Evolutionary conservation across 2,329 filamentous ascomycete genomes (phyloP).

Genomic region (Aspergillus jensenii): DNA sequence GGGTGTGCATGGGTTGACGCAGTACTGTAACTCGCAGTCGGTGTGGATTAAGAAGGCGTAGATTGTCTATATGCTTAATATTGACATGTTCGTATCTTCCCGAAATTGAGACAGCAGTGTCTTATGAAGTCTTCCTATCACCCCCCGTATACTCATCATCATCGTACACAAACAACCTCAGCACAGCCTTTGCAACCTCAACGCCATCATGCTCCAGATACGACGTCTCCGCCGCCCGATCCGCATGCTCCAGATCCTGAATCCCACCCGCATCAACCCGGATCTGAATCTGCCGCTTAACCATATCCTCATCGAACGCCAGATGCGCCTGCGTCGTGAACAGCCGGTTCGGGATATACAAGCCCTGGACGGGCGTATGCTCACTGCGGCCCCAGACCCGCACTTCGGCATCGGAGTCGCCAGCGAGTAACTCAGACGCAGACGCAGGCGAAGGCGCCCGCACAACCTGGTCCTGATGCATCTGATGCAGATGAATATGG

Average conservation of each 20-base stretch:
- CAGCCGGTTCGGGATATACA: constrained; percentile 45
- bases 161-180: constrained; percentile 1
- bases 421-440: constrained; percentile 33
- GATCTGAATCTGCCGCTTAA: constrained; percentile 46
- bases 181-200: constrained; percentile 28
- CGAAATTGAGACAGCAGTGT: too few relatives aligned
- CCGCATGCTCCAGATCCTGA: constrained; percentile 31
- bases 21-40: constrained; percentile 41
- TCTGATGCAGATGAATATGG: constrained; percentile 38
- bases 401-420: constrained; percentile 39
- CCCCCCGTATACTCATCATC: background rate
- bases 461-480: constrained; percentile 49
- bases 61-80: background rate
- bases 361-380: constrained; percentile 46
- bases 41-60: constrained; percentile 28
- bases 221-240: constrained; percentile 39
- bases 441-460: constrained; percentile 28
- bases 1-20: constrained; percentile 41
- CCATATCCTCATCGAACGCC: constrained; percentile 47
- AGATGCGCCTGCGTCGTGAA: constrained; percentile 51
- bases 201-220: constrained; percentile 42
- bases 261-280: constrained; percentile 42
- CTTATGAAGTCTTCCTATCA: too few relatives aligned
- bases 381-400: constrained; percentile 51
- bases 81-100: too few relatives aligned